Conservation (phyloP, 305 asterid species). For the Rubia balearica region DNA sequence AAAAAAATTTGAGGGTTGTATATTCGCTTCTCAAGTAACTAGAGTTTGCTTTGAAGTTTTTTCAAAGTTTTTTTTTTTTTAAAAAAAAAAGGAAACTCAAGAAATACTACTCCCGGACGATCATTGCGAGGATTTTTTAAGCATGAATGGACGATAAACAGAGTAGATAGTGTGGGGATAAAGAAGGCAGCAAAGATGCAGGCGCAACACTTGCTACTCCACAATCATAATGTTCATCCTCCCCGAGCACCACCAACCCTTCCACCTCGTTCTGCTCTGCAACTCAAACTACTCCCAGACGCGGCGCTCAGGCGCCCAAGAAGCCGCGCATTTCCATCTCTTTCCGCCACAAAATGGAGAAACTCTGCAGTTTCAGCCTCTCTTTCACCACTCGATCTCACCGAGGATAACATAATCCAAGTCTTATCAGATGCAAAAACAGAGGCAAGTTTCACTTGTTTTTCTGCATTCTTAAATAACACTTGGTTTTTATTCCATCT, state of each 20-base stretch:
- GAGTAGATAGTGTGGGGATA: background rate
- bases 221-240: background rate
- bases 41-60: too few relatives aligned
- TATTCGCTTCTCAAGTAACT: too few relatives aligned
- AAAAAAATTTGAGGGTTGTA: too few relatives aligned
- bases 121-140: too few relatives aligned
- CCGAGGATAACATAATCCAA: conserved; percentile 65
- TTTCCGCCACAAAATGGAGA: background rate
- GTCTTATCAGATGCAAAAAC: conserved; percentile 60
- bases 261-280: background rate
- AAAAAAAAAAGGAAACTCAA: too few relatives aligned
- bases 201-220: background rate
- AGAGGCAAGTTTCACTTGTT: conserved; percentile 36
- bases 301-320: background rate
- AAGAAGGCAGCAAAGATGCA: conserved; percentile 3
- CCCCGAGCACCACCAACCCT: background rate
- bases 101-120: too few relatives aligned
- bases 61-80: too few relatives aligned
- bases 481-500: background rate
- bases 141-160: background rate
- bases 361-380: conserved; percentile 36
- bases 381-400: conserved; percentile 52
- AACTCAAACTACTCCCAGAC: background rate
- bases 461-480: background rate
- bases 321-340: background rate